phyloP scores from a whole-genome alignment of 495 filamentous ascomycete species.

The Clohesyomyces aquaticus region DNA sequence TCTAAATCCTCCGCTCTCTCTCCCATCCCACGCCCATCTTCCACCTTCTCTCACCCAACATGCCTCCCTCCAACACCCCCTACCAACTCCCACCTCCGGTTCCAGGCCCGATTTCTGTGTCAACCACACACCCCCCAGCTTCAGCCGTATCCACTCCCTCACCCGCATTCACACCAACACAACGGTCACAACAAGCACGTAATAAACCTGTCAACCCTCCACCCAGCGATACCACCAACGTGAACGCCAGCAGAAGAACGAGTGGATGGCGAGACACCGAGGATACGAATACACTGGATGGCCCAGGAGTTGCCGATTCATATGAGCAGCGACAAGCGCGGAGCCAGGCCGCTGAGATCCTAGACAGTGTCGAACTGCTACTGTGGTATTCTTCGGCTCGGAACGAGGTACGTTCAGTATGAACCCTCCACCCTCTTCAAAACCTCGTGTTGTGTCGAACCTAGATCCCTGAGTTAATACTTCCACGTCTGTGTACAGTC shows the following conservation, averaged over 20 bases:
- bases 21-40: not conserved
- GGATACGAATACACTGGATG: not conserved
- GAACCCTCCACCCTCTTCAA: not conserved
- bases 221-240: not conserved
- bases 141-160: too few relatives aligned
- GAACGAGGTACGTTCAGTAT: not conserved
- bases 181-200: not conserved
- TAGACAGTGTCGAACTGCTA: not conserved
- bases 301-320: not conserved
- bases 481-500: conserved; percentile 20
- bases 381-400: not conserved
- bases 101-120: too few relatives aligned
- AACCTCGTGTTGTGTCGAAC: not conserved
- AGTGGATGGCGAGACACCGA: not conserved
- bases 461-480: not conserved
- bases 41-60: not conserved
- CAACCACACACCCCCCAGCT: too few relatives aligned
- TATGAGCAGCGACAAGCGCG: not conserved
- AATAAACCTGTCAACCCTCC: not conserved
- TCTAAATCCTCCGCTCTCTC: not conserved
- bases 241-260: not conserved
- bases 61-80: too few relatives aligned
- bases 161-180: not conserved
- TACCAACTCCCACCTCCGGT: too few relatives aligned
- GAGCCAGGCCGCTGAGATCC: not conserved